Evolutionary conservation across 257 asterid species (phyloP), one percentile per base, ranked within the genome.

Genomic region (Nicotiana undulata): DNA sequence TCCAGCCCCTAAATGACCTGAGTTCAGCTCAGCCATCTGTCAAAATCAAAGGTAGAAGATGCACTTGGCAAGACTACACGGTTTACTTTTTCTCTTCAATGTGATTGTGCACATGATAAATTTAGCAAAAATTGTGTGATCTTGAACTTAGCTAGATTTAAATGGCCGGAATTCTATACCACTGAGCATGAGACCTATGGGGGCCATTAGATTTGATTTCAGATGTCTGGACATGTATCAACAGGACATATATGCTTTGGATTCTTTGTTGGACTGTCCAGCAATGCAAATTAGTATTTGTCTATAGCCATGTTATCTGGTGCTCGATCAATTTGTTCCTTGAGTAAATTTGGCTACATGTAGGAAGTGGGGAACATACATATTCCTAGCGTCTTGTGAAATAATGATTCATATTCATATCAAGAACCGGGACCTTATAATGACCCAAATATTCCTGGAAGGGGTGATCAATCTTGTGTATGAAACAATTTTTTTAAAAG

Each of bases 71-170:
- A 67, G 81, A 79, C 79, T 64, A 37, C 75, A 65, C 49, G 24
- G 58, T 81, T 78, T 77, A 63, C 61, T 77, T 79, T 79, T 83
- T 64, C 79, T 83, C 74, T 68, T 76, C 40, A 70, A 78, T 59
- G 86, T 59, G 74, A 84, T 78, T 81, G 77, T 28, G 6, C 11
- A 37, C 77, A 60, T 24, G 63, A 78, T 77, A 78, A 49, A 52
- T 84, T 44, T 80, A 59, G 86, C 59, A 82, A 77, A 79, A 74
- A 63, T 31, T 40, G 65, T 58, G 61, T 84, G 83, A 79, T 79
- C 34, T 61, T 49, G 59, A 29, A 58, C 29, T 61, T 70, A 63
- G 53, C 75, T 78, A 52, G 37, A 56, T 78, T 32, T 80, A 64
- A 81, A 65, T 63, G 40, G 70, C 84, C 77, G 67, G 70, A 66